A percentile compares a stretch with the other conserved stretches of the same genome.
These are phyloP conservation scores for Globisporangium sylvaticum DNA, from an alignment of 352 stramenopile genomes.

Conservation along the genomic window DNA sequence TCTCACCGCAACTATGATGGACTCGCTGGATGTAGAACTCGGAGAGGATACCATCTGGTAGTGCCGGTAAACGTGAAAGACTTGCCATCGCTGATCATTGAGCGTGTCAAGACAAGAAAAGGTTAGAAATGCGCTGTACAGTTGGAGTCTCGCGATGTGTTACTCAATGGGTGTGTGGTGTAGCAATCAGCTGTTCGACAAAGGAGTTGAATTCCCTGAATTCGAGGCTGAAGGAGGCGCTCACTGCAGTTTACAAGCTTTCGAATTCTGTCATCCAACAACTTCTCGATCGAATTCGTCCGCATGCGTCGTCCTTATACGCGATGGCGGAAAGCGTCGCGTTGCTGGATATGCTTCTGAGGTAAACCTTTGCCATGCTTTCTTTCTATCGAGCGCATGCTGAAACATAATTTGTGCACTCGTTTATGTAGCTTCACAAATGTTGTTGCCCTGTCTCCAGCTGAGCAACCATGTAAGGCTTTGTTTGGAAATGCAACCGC, in stretches of 20 bases:
- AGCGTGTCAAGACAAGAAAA: slow-evolving; percentile 61
- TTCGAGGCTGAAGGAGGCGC: slow-evolving; percentile 70
- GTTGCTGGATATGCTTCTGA: slow-evolving; percentile 91
- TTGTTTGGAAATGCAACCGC: not conserved
- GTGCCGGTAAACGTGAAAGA: slow-evolving; percentile 52
- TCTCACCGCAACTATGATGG: not conserved
- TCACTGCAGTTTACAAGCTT: slow-evolving; percentile 85
- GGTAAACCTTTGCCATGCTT: slow-evolving; percentile 25
- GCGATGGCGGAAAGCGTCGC: slow-evolving; percentile 86
- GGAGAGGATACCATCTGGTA: slow-evolving; percentile 70
- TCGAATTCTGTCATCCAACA: slow-evolving; percentile 85
- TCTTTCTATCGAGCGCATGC: not conserved
- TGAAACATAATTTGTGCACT: not conserved
- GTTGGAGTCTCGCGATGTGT: not conserved
- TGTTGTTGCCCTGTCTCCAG: slow-evolving; percentile 70
- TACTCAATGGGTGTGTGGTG: slow-evolving; percentile 5
- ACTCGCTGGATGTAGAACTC: slow-evolving; percentile 25
- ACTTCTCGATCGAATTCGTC: slow-evolving; percentile 75
- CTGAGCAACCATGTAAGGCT: slow-evolving; percentile 68
- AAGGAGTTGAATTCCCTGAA: slow-evolving; percentile 86
- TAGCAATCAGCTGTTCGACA: slow-evolving; percentile 85
- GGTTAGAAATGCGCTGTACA: slow-evolving; percentile 22
- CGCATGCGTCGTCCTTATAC: slow-evolving; percentile 72
- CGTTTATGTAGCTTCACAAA: slow-evolving; percentile 73
- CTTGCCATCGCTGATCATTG: slow-evolving; percentile 57